These are phyloP conservation scores for Podospora conica DNA, from an alignment of 495 filamentous ascomycete genomes.

Conservation along the genomic window DNA sequence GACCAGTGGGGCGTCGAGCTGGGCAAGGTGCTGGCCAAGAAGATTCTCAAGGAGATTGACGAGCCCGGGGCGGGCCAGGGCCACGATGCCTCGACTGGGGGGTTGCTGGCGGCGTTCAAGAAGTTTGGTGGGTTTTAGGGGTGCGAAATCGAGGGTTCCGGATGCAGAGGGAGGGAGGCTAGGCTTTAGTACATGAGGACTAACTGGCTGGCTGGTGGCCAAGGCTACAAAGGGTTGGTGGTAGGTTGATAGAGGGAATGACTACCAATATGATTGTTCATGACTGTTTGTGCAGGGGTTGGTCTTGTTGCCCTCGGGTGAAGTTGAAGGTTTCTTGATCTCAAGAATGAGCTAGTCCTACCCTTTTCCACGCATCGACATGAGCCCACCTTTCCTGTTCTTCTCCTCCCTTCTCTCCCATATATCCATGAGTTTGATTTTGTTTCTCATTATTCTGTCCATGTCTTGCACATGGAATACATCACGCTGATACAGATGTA, in stretches of 20 bases:
- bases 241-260: background rate
- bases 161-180: background rate
- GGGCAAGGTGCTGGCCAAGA: constrained; percentile 92
- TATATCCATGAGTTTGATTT: too few relatives aligned
- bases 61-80: constrained; percentile 56
- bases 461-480: background rate
- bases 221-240: background rate
- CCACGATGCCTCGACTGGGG: constrained; percentile 83
- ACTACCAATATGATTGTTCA: background rate
- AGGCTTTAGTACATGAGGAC: background rate
- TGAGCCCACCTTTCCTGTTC: background rate
- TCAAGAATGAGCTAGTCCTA: too few relatives aligned
- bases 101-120: constrained; percentile 79
- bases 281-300: too few relatives aligned
- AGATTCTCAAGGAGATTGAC: constrained; percentile 75
- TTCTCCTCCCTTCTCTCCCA: background rate
- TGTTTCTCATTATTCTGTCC: background rate
- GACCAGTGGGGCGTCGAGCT: constrained; percentile 99
- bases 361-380: too few relatives aligned
- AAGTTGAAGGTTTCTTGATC: too few relatives aligned
- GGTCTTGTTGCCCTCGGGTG: too few relatives aligned
- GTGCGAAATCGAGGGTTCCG: background rate
- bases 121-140: constrained; percentile 29
- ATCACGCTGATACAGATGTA: background rate
- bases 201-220: background rate